A percentile compares a stretch with the other conserved stretches of the same genome.
Evolutionary conservation across 23 red algal genomes (phyloP).

Genomic region (Cyanidioschyzon merolae): DNA sequence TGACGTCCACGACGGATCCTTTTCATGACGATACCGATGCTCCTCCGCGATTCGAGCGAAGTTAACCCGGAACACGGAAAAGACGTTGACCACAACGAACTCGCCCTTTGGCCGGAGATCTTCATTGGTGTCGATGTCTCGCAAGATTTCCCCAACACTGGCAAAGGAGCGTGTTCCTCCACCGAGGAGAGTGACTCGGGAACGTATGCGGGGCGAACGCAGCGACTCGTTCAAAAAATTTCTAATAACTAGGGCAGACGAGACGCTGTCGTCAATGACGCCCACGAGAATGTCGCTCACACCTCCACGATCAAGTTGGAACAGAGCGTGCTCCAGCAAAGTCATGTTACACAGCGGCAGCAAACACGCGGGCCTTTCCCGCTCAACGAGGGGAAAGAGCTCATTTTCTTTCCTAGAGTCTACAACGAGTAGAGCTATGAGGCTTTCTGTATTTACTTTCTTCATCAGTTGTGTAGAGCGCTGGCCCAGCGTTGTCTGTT

Average conservation of each 20-base stretch:
- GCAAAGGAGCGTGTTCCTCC: conserved; percentile 24
- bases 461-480: too few species aligned
- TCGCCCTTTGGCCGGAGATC: conserved; percentile 47
- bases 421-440: conserved; percentile 44
- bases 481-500: too few species aligned
- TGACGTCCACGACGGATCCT: conserved; percentile 48
- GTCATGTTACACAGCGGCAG: conserved; percentile 35
- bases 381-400: not conserved
- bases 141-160: conserved; percentile 36
- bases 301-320: conserved; percentile 36
- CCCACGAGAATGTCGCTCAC: conserved; percentile 36
- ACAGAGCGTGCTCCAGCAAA: conserved; percentile 45
- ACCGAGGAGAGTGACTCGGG: conserved; percentile 16
- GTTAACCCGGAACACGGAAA: conserved; percentile 47
- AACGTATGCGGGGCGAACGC: conserved; percentile 9
- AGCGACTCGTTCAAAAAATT: conserved; percentile 10
- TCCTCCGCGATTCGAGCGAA: conserved; percentile 24
- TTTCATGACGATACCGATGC: conserved; percentile 35
- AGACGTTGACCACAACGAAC: conserved; percentile 44
- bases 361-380: not conserved
- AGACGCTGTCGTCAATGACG: not conserved
- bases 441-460: too few species aligned
- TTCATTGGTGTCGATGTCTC: conserved; percentile 52
- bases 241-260: not conserved
- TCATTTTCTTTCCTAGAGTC: conserved; percentile 26